phyloP scores from a whole-genome alignment of 306 rosid species.

The Rosa chinensis region DNA sequence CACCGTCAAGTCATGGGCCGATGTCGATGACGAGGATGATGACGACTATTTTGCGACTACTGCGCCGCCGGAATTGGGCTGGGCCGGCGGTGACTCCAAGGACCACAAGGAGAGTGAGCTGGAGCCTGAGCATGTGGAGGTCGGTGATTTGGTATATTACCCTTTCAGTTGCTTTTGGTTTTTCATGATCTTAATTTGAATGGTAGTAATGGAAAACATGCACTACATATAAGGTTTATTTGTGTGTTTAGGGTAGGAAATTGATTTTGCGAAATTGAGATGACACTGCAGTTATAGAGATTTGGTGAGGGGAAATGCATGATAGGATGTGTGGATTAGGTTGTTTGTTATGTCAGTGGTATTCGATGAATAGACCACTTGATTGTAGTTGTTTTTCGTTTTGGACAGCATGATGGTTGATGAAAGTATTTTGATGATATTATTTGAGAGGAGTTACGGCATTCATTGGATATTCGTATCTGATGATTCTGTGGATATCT shows the following conservation, averaged over 20 bases:
- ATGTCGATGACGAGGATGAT: conserved; percentile 71
- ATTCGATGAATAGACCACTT: neutral
- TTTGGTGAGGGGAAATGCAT: neutral
- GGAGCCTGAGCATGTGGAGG: conserved; percentile 39
- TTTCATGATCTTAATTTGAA: neutral
- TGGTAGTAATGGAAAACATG: neutral
- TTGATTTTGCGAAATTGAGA: neutral
- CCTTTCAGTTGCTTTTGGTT: neutral
- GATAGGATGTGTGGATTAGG: neutral
- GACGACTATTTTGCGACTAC: conserved; percentile 69
- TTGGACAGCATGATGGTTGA: neutral
- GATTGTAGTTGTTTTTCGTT: neutral
- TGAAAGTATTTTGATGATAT: neutral
- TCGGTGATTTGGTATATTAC: neutral
- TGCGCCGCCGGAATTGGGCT: conserved; percentile 53
- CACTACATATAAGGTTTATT: neutral
- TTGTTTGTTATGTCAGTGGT: neutral
- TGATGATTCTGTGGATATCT: conserved; percentile 1
- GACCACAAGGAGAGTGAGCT: conserved; percentile 15
- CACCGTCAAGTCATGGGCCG: conserved; percentile 61
- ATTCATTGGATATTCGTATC: neutral
- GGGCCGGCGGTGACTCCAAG: conserved; percentile 40
- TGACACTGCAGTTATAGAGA: neutral
- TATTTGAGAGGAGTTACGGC: neutral
- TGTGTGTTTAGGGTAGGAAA: neutral